phyloP scores from a whole-genome alignment of 2,329 filamentous ascomycete species.

The Penicillium sclerotigenum region DNA sequence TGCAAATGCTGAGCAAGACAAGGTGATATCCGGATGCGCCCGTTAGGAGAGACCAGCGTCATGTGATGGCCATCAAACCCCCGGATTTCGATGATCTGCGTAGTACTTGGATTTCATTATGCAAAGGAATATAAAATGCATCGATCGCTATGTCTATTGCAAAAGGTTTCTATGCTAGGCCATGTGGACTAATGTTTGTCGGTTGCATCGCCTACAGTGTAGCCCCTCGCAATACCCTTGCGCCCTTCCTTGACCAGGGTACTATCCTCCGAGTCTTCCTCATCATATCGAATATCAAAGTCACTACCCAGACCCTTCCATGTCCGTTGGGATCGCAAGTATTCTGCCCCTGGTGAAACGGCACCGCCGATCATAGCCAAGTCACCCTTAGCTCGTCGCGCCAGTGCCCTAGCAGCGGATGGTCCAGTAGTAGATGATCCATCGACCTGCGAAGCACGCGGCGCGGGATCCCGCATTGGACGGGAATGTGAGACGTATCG shows the following conservation, averaged over 20 bases:
- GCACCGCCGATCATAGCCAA: slow-evolving; percentile 79
- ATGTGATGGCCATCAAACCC: slow-evolving; percentile 22
- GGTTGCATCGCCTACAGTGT: slow-evolving; percentile 65
- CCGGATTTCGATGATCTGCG: slow-evolving; percentile 3
- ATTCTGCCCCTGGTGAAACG: slow-evolving; percentile 89
- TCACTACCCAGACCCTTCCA: slow-evolving; percentile 93
- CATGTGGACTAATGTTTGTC: slow-evolving; percentile 32
- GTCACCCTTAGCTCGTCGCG: slow-evolving; percentile 65
- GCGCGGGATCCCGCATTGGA: slow-evolving; percentile 42
- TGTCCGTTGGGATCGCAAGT: slow-evolving; percentile 72
- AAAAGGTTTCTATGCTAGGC: slow-evolving; percentile 1
- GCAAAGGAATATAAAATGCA: background rate
- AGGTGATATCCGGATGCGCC: slow-evolving; percentile 20
- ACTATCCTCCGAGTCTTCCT: slow-evolving; percentile 52
- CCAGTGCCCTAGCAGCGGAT: slow-evolving; percentile 50
- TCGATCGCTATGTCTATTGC: slow-evolving; percentile 7
- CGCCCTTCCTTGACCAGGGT: slow-evolving; percentile 79
- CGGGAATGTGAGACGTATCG: slow-evolving; percentile 72
- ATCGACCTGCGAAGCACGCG: slow-evolving; percentile 28
- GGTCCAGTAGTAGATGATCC: slow-evolving; percentile 26
- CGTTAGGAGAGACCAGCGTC: slow-evolving; percentile 19
- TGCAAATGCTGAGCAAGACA: slow-evolving; percentile 4
- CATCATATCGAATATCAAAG: slow-evolving; percentile 62
- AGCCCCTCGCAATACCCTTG: slow-evolving; percentile 83
- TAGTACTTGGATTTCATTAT: background rate